phyloP scores from a whole-genome alignment of 257 asterid species.

The Anisodus tanguticus region DNA sequence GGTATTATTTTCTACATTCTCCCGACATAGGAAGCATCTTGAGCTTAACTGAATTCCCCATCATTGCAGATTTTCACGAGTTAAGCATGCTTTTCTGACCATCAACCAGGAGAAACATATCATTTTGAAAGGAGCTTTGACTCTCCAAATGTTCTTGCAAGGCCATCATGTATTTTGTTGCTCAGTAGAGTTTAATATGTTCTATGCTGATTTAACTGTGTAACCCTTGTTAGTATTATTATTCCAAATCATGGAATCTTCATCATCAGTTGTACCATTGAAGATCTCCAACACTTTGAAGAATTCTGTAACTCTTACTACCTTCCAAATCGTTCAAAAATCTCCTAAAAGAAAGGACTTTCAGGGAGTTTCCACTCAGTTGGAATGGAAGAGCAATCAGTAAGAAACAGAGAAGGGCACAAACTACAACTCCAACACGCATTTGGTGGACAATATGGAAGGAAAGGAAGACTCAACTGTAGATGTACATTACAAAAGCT shows the following conservation, averaged over 20 bases:
- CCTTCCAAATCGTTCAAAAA: neutral
- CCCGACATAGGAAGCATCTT: conserved; percentile 20
- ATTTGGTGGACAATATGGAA: conserved; percentile 5
- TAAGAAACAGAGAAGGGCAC: conserved; percentile 9
- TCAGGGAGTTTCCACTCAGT: conserved; percentile 4
- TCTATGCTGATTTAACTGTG: neutral
- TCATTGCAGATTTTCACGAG: neutral
- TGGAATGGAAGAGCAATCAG: neutral
- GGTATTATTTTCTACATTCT: neutral
- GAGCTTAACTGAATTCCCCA: neutral
- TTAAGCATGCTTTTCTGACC: neutral
- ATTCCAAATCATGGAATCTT: neutral
- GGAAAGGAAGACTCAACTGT: neutral
- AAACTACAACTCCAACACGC: neutral
- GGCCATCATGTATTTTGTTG: neutral
- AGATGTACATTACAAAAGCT: conserved; percentile 14
- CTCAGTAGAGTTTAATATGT: neutral
- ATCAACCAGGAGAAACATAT: neutral
- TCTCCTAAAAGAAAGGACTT: neutral
- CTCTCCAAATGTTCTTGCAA: neutral
- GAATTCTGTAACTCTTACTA: neutral
- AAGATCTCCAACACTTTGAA: neutral
- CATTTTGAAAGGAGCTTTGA: neutral
- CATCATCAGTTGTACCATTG: neutral
- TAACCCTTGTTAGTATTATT: neutral